phyloP scores from a whole-genome alignment of 768 basidiomycete genomes.

The Lactarius hatsudake region DNA sequence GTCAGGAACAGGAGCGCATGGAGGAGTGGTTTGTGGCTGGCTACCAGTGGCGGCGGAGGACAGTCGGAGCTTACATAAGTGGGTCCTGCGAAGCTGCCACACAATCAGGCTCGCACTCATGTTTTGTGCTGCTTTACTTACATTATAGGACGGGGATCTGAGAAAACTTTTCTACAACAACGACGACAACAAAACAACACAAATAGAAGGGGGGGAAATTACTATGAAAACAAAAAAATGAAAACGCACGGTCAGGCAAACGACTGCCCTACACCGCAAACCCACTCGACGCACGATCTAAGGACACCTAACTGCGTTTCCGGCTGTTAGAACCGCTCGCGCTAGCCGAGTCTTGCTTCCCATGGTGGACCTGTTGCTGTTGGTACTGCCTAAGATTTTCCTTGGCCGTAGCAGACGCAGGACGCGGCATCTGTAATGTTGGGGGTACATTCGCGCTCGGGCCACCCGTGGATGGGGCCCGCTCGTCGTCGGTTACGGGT shows the following conservation, averaged over 20 bases:
- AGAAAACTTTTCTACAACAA: not conserved
- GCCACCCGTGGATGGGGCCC: conserved; percentile 10
- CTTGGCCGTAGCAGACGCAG: conserved; percentile 28
- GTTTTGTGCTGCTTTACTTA: not conserved
- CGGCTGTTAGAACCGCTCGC: conserved; percentile 13
- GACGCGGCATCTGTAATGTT: conserved; percentile 23
- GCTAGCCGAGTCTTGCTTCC: conserved; percentile 5
- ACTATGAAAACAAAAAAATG: not conserved
- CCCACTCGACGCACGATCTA: not conserved
- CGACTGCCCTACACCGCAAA: not conserved
- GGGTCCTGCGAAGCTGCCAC: not conserved
- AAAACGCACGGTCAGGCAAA: not conserved
- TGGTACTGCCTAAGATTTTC: conserved; percentile 27
- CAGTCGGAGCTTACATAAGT: not conserved
- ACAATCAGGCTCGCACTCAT: not conserved
- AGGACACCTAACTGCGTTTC: conserved; percentile 15
- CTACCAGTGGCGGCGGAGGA: too few relatives aligned
- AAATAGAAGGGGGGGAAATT: conserved; percentile 2
- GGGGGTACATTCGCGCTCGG: conserved; percentile 19
- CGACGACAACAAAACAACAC: not conserved
- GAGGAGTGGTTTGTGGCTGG: not conserved
- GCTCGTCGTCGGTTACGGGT: conserved; percentile 22
- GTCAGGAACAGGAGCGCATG: not conserved
- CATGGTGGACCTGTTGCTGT: not conserved
- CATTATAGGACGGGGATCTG: not conserved